These are phyloP conservation scores for Sporothrix euskadiensis DNA, from an alignment of 2,329 filamentous ascomycete species.

Conservation along the genomic window DNA sequence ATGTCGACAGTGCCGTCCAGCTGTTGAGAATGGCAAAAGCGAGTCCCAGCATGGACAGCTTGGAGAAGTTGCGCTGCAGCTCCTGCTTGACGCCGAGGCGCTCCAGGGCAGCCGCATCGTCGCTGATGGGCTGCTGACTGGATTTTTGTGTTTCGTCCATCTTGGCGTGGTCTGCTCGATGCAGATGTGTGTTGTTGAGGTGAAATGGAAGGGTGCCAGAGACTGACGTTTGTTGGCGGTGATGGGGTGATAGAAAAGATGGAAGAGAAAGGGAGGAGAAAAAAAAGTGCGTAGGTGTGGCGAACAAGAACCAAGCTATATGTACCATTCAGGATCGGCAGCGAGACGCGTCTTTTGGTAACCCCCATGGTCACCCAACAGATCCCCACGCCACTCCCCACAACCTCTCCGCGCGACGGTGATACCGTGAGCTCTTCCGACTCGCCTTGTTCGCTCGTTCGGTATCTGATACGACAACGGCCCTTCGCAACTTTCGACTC, in stretches of 20 bases:
- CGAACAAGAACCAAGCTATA: neutral
- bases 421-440: neutral
- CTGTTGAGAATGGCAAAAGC: conserved; percentile 54
- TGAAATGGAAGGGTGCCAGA: neutral
- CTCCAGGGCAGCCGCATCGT: conserved; percentile 46
- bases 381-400: neutral
- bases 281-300: neutral
- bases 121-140: conserved; percentile 1
- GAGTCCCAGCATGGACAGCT: conserved; percentile 50
- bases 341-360: neutral
- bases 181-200: neutral
- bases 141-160: conserved; percentile 26
- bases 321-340: neutral
- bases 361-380: neutral
- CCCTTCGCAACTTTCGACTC: neutral
- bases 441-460: neutral
- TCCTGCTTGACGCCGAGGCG: conserved; percentile 52
- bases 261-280: neutral
- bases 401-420: neutral
- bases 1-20: conserved; percentile 53
- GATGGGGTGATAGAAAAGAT: neutral
- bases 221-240: neutral
- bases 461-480: neutral
- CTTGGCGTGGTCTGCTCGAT: neutral
- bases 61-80: conserved; percentile 53